These are phyloP conservation scores for Epithele typhae DNA, from an alignment of 768 basidiomycete species.

Conservation along the genomic window DNA sequence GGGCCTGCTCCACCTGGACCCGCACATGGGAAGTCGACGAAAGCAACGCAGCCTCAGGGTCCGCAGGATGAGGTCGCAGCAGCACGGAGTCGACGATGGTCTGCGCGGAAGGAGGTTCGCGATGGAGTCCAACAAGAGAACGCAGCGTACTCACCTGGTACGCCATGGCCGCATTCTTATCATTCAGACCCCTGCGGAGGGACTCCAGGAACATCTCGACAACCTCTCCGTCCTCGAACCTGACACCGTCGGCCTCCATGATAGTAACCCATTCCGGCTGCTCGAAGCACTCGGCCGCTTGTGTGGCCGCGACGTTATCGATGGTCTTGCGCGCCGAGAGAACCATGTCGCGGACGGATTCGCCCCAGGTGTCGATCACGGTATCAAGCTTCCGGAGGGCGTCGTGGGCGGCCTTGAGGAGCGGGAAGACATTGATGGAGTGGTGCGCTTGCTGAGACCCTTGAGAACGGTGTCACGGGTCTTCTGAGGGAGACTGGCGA, in stretches of 20 bases:
- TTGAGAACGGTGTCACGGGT: constrained; percentile 66
- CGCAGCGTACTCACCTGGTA: constrained; percentile 63
- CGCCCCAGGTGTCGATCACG: constrained; percentile 70
- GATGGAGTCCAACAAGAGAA: not conserved
- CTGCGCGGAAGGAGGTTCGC: constrained; percentile 30
- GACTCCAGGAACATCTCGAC: constrained; percentile 74
- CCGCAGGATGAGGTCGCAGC: constrained; percentile 59
- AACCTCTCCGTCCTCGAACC: constrained; percentile 75
- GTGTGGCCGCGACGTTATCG: constrained; percentile 55
- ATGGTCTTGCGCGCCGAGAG: constrained; percentile 53
- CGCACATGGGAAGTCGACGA: constrained; percentile 67
- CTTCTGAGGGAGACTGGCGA: constrained; percentile 64
- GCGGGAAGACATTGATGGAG: constrained; percentile 59
- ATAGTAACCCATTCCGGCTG: constrained; percentile 70
- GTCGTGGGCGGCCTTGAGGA: constrained; percentile 63
- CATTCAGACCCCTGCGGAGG: constrained; percentile 56
- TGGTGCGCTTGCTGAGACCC: constrained; percentile 67
- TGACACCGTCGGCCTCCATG: constrained; percentile 66
- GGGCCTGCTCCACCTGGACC: constrained; percentile 68
- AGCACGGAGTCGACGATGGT: constrained; percentile 70
- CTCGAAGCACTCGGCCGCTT: constrained; percentile 63
- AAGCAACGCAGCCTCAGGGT: constrained; percentile 57
- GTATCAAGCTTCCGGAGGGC: constrained; percentile 51
- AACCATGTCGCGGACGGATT: constrained; percentile 64
- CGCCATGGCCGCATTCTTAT: constrained; percentile 57